phyloP scores from a whole-genome alignment of 331 rosid genomes.

The Erythrophleum ivorense region DNA sequence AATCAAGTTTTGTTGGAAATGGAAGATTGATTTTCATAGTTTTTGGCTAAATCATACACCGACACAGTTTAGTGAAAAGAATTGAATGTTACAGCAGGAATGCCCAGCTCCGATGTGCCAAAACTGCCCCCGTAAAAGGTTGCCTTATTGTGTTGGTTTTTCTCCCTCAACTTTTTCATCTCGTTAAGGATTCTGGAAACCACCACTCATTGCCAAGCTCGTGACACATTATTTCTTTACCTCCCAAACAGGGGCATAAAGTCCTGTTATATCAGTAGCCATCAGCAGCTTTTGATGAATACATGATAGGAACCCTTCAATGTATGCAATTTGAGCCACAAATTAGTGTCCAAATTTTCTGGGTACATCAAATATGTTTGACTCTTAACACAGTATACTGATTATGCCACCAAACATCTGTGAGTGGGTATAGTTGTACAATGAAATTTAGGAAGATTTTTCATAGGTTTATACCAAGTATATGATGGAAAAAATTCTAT shows the following conservation, averaged over 20 bases:
- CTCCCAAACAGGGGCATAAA: conserved; percentile 14
- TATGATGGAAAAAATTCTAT: conserved; percentile 16
- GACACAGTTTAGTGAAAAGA: conserved; percentile 34
- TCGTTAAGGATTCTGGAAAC: conserved; percentile 25
- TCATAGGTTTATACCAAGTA: conserved; percentile 18
- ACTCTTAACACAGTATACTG: conserved; percentile 37
- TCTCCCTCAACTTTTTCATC: conserved; percentile 26
- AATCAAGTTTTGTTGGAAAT: conserved; percentile 11
- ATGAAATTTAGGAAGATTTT: conserved; percentile 22
- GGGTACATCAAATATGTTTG: conserved; percentile 30
- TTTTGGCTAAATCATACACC: conserved; percentile 39
- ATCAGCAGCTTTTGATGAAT: conserved; percentile 24
- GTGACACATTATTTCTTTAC: conserved; percentile 31
- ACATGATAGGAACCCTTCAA: conserved; percentile 29
- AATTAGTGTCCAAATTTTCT: conserved; percentile 27
- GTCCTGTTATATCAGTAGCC: conserved; percentile 19
- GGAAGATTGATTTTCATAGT: conserved; percentile 35
- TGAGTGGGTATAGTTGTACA: conserved; percentile 27
- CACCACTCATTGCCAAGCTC: neutral
- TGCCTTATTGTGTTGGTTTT: conserved; percentile 26
- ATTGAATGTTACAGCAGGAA: conserved; percentile 24
- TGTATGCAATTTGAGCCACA: conserved; percentile 30
- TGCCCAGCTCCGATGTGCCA: conserved; percentile 29
- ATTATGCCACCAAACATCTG: conserved; percentile 28
- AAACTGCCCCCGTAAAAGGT: conserved; percentile 22